phyloP scores from a whole-genome alignment of 257 asterid genomes.

The Anisodus tanguticus region DNA sequence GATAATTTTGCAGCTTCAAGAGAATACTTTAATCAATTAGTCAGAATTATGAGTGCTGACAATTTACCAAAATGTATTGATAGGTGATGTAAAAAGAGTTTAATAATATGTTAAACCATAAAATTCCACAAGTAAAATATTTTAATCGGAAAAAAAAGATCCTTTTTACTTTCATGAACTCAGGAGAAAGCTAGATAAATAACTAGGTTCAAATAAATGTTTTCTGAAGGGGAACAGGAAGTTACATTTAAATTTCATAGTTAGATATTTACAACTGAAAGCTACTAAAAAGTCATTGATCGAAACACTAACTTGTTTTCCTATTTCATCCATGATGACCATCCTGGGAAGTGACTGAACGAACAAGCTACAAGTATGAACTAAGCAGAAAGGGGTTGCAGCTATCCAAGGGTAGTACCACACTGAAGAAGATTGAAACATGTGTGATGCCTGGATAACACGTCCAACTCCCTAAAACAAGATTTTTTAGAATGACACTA shows the following conservation, averaged over 20 bases:
- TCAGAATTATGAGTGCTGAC: conserved; percentile 27
- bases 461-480: conserved; percentile 80
- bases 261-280: neutral
- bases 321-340: conserved; percentile 91
- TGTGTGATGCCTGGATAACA: conserved; percentile 85
- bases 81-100: conserved; percentile 7
- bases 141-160: neutral
- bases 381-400: conserved; percentile 22
- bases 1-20: conserved; percentile 85
- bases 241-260: neutral
- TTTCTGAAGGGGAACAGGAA: neutral
- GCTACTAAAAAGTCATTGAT: neutral
- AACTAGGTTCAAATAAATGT: neutral
- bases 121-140: neutral
- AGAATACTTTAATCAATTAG: conserved; percentile 58
- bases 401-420: conserved; percentile 86
- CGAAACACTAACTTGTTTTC: conserved; percentile 68
- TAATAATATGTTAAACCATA: conserved; percentile 30
- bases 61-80: conserved; percentile 29
- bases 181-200: neutral
- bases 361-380: conserved; percentile 34
- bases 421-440: conserved; percentile 88
- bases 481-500: neutral
- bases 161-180: conserved; percentile 11
- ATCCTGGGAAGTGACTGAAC: conserved; percentile 98